phyloP scores from a whole-genome alignment of 306 rosid genomes.

The Alnus rubra region DNA sequence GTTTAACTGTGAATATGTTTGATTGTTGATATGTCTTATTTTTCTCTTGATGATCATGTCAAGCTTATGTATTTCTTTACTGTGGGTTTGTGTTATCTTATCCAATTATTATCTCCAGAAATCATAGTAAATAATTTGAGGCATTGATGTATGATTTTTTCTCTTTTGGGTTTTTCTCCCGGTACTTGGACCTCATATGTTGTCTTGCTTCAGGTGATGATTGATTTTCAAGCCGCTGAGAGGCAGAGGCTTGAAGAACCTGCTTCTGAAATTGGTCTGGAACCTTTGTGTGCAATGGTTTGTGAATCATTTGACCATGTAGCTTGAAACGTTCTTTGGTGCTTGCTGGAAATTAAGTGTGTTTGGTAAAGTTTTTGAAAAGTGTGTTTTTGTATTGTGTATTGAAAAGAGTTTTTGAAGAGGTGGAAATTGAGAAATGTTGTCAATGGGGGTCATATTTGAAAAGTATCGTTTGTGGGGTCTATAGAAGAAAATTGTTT shows the following conservation, averaged over 20 bases:
- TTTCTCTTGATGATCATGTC: not conserved
- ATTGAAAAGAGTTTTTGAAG: too few relatives aligned
- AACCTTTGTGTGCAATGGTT: slow-evolving; percentile 95
- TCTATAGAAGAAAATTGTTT: too few relatives aligned
- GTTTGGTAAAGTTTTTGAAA: too few relatives aligned
- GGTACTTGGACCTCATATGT: slow-evolving; percentile 8
- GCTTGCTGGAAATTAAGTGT: slow-evolving; percentile 12
- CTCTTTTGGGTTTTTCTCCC: not conserved
- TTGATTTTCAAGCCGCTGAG: slow-evolving; percentile 97
- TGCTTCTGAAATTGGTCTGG: slow-evolving; percentile 95
- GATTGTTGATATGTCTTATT: not conserved
- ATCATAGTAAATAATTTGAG: not conserved
- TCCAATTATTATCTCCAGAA: not conserved
- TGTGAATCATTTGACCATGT: slow-evolving; percentile 32
- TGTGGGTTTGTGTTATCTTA: not conserved
- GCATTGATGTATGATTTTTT: not conserved
- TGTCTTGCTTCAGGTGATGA: slow-evolving; percentile 71
- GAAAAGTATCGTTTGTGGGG: too few relatives aligned
- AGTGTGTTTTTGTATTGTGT: too few relatives aligned
- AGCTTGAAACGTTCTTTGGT: slow-evolving; percentile 21
- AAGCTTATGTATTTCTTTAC: not conserved
- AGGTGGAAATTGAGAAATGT: too few relatives aligned
- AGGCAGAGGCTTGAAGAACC: slow-evolving; percentile 85
- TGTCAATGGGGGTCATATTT: too few relatives aligned
- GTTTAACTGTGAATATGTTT: not conserved